phyloP scores from a whole-genome alignment of 768 basidiomycete species.

The Pholiota microspora region DNA sequence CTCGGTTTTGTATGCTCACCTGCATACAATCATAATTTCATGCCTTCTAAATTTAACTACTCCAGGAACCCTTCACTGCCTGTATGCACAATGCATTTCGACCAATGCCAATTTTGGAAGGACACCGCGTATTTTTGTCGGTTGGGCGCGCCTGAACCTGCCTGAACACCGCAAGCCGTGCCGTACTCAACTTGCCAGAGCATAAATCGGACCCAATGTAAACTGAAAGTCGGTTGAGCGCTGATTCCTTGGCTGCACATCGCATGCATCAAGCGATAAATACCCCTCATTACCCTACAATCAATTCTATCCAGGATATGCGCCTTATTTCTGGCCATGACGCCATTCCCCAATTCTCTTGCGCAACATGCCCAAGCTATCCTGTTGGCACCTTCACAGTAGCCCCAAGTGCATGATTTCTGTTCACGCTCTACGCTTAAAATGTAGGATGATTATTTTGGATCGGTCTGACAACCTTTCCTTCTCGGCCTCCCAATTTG shows the following conservation, averaged over 20 bases:
- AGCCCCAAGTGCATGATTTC: constrained; percentile 7
- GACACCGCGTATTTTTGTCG: neutral
- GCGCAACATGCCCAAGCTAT: constrained; percentile 13
- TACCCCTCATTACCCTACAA: no score
- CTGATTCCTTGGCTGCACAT: neutral
- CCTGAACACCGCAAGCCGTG: neutral
- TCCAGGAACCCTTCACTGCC: neutral
- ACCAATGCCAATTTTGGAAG: neutral
- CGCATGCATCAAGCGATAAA: no score
- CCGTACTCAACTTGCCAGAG: no score
- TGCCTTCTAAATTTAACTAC: neutral
- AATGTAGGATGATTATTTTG: neutral
- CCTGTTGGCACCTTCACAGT: neutral
- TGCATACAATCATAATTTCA: neutral
- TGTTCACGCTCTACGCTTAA: constrained; percentile 8
- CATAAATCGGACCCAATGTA: no score
- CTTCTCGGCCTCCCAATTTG: neutral
- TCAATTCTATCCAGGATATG: no score
- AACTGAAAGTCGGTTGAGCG: neutral
- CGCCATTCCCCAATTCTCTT: constrained; percentile 18
- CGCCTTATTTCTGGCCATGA: constrained; percentile 13
- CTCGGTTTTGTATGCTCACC: neutral
- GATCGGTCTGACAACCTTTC: neutral
- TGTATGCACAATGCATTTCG: neutral
- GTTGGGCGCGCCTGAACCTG: neutral